These are phyloP conservation scores for Castanea crenata DNA, from an alignment of 306 rosid species.

Conservation along the genomic window DNA sequence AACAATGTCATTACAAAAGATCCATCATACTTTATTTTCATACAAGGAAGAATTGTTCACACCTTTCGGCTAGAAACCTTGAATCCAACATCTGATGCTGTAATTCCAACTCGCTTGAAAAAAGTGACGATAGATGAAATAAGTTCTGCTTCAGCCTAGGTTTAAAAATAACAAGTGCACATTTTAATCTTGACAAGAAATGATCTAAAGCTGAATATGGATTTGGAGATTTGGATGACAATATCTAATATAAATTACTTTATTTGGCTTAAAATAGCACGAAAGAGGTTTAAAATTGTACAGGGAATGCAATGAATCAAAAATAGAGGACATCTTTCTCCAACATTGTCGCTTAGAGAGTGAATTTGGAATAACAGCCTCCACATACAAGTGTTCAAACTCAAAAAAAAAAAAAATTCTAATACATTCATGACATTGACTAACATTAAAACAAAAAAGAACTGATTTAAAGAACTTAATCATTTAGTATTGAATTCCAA, in stretches of 20 bases:
- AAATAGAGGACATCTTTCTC: background rate
- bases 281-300: background rate
- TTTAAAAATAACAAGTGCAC: conserved; percentile 9
- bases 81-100: conserved; percentile 90
- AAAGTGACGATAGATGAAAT: conserved; percentile 80
- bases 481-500: too few species aligned
- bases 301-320: background rate
- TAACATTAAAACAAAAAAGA: too few species aligned
- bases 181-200: conserved; percentile 13
- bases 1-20: background rate
- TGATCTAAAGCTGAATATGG: background rate
- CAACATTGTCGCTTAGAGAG: background rate
- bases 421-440: too few species aligned
- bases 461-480: too few species aligned
- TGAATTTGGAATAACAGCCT: background rate
- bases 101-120: conserved; percentile 82
- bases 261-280: background rate
- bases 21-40: background rate
- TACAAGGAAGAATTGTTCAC: conserved; percentile 16
- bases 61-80: conserved; percentile 99
- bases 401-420: background rate
- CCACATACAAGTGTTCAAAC: background rate
- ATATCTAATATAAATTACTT: background rate
- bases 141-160: conserved; percentile 96
- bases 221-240: background rate